Evolutionary conservation across 164 flowering plant genomes (phyloP).

Genomic region (Stephania japonica): DNA sequence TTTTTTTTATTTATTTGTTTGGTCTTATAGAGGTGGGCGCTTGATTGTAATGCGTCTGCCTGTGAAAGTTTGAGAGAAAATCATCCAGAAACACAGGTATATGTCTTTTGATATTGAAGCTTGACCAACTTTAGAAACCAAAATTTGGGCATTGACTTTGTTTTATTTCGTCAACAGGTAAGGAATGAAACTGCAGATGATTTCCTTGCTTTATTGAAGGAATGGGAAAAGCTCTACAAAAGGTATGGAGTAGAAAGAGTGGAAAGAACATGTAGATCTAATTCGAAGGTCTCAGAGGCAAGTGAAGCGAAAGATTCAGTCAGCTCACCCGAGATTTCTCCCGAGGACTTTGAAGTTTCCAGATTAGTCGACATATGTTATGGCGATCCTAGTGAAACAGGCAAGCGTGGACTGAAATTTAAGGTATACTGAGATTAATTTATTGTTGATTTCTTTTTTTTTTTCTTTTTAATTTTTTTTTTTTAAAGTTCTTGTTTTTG

Average conservation of each 20-base stretch:
- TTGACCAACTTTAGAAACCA: conserved; percentile 1
- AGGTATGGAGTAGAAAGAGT: conserved; percentile 21
- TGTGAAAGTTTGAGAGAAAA: conserved; percentile 76
- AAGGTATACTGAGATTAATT: conserved; percentile 38
- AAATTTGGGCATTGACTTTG: background rate
- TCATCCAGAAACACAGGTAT: conserved; percentile 77
- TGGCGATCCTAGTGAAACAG: conserved; percentile 56
- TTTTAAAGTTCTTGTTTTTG: no score
- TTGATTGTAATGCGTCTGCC: conserved; percentile 58
- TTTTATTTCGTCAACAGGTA: conserved; percentile 34
- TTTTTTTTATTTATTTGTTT: conserved; percentile 7
- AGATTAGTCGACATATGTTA: conserved; percentile 66
- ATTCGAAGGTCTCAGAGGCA: conserved; percentile 15
- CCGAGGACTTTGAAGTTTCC: conserved; percentile 66
- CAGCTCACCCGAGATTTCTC: conserved; percentile 20
- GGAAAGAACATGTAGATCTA: conserved; percentile 16
- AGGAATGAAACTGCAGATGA: conserved; percentile 85
- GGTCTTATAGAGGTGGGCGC: conserved; percentile 70
- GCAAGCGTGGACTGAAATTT: conserved; percentile 57
- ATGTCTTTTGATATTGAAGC: conserved; percentile 10
- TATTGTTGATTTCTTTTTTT: no score
- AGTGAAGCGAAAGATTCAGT: conserved; percentile 15
- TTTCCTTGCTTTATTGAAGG: conserved; percentile 65
- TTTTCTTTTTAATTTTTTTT: no score
- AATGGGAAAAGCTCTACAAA: conserved; percentile 74